These are phyloP conservation scores for Euphorbia peplus DNA, from an alignment of 345 rosid genomes.

Conservation along the genomic window DNA sequence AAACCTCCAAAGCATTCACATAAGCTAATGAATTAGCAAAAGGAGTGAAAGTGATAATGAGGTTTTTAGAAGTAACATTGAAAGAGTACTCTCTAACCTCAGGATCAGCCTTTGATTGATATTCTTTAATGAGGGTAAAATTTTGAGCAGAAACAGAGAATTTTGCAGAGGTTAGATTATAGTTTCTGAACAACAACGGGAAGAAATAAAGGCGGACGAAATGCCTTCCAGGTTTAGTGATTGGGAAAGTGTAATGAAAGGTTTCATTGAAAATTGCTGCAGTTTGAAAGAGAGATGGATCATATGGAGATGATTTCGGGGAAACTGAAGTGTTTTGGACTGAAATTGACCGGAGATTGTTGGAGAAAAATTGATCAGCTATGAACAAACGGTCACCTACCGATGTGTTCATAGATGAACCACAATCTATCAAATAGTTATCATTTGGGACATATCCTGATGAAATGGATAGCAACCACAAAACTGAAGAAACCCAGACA, in stretches of 20 bases:
- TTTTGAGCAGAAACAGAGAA: constrained; percentile 72
- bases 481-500: constrained; percentile 30
- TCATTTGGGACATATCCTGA: constrained; percentile 45
- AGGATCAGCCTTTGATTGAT: constrained; percentile 25
- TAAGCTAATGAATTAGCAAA: constrained; percentile 49
- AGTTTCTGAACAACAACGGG: constrained; percentile 38
- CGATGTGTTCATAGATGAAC: constrained; percentile 48
- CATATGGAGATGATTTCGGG: constrained; percentile 22
- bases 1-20: constrained; percentile 70
- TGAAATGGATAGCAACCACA: constrained; percentile 34
- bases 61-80: constrained; percentile 37
- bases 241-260: constrained; percentile 45
- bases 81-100: constrained; percentile 58
- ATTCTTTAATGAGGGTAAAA: constrained; percentile 55
- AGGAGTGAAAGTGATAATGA: constrained; percentile 55
- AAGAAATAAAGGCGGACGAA: constrained; percentile 71
- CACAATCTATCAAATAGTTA: constrained; percentile 61
- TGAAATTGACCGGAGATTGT: not conserved
- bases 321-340: constrained; percentile 29
- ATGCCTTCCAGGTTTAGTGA: constrained; percentile 54
- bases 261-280: constrained; percentile 49
- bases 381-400: constrained; percentile 41
- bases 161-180: constrained; percentile 48
- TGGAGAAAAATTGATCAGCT: constrained; percentile 14
- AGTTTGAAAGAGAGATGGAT: constrained; percentile 46